A percentile compares a stretch with the other conserved stretches of the same genome.
These are phyloP conservation scores for Ilex asprella DNA, from an alignment of 257 asterid species.

Conservation along the genomic window DNA sequence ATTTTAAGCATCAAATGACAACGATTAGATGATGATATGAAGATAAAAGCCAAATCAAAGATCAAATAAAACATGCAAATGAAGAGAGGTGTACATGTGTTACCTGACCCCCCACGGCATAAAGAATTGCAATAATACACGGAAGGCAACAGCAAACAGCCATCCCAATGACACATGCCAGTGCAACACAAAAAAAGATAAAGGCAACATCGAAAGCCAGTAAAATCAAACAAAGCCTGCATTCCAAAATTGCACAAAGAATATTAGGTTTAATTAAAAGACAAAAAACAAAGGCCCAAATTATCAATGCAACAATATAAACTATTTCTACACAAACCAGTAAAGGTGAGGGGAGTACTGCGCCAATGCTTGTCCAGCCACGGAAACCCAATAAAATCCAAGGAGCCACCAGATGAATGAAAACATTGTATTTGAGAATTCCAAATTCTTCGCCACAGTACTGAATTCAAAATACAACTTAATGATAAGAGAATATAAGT, in stretches of 20 bases:
- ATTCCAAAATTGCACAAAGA: conserved; percentile 10
- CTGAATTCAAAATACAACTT: conserved; percentile 6
- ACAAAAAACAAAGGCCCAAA: not conserved
- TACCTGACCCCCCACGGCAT: not conserved
- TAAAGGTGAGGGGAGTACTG: conserved; percentile 81
- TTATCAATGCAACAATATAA: conserved; percentile 9
- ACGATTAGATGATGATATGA: not conserved
- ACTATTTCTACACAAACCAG: conserved; percentile 48
- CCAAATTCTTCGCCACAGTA: conserved; percentile 7
- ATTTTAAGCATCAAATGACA: not conserved
- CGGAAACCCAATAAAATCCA: conserved; percentile 95
- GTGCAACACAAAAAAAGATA: not conserved
- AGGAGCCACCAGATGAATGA: conserved; percentile 99
- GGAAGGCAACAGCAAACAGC: not conserved
- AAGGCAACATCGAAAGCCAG: not conserved
- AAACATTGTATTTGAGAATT: conserved; percentile 94
- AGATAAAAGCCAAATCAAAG: not conserved
- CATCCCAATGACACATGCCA: not conserved
- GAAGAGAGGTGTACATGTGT: not conserved
- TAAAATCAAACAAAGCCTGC: conserved; percentile 22
- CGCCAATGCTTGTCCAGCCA: conserved; percentile 61
- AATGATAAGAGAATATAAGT: not conserved
- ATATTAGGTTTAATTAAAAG: too few relatives aligned
- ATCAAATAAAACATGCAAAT: not conserved
- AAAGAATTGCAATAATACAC: not conserved